These are phyloP conservation scores for Globisporangium uncinulatum DNA, from an alignment of 352 stramenopile genomes.

Conservation along the genomic window DNA sequence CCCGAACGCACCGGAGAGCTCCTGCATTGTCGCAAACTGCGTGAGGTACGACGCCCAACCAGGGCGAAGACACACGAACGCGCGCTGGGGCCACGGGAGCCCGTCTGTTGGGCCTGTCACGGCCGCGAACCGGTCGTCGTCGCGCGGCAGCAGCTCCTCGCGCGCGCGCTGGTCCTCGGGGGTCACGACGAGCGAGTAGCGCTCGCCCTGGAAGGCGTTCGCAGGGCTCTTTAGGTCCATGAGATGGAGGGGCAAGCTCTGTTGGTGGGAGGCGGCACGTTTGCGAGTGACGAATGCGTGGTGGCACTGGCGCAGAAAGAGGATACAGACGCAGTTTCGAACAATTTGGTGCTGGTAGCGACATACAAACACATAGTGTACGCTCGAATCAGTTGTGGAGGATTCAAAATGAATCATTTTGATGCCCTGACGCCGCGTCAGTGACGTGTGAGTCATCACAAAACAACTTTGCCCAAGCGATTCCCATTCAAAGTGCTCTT, in stretches of 20 bases:
- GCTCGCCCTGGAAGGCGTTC: slow-evolving; percentile 15
- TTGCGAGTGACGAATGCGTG: slow-evolving; percentile 6
- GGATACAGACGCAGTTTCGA: background rate
- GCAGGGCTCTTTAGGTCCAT: slow-evolving; percentile 14
- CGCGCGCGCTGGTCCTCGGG: slow-evolving; percentile 9
- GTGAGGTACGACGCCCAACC: slow-evolving; percentile 52
- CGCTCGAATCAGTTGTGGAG: no score
- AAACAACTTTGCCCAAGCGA: background rate
- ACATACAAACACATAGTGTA: background rate
- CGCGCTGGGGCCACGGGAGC: slow-evolving; percentile 35
- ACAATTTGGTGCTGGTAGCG: no score
- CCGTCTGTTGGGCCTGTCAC: slow-evolving; percentile 46
- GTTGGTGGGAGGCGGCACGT: background rate
- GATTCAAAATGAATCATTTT: no score
- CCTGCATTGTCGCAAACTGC: slow-evolving; percentile 65
- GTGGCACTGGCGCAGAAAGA: background rate
- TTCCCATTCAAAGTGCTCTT: no score
- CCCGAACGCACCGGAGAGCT: slow-evolving; percentile 88
- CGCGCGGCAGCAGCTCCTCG: slow-evolving; percentile 27
- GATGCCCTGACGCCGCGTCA: no score
- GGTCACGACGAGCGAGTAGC: slow-evolving; percentile 8
- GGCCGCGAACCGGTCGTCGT: slow-evolving; percentile 20
- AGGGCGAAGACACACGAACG: slow-evolving; percentile 52
- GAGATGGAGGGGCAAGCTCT: background rate
- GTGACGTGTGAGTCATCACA: background rate